Conservation (phyloP, 768 basidiomycete species). For the Boletus subparvulus region DNA sequence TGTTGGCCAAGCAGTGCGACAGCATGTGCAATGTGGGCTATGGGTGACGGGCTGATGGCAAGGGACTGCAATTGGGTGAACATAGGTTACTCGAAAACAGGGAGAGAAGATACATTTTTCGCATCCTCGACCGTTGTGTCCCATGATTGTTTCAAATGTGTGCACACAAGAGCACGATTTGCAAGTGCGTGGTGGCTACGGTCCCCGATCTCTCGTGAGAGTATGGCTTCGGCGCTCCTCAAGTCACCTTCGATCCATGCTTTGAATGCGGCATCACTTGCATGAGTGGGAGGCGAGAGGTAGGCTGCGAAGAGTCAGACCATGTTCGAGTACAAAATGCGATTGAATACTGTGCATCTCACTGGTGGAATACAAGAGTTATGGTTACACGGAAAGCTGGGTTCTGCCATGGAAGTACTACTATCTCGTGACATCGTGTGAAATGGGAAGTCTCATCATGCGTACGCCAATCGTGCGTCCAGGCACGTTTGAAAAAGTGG, state of each 20-base stretch:
- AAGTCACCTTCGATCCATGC: neutral
- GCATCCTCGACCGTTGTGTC: neutral
- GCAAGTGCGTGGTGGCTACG: neutral
- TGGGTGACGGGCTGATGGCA: neutral
- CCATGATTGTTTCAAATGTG: neutral
- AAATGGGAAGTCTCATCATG: neutral
- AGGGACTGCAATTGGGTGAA: neutral
- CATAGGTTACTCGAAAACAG: neutral
- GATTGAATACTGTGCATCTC: slow-evolving; percentile 7
- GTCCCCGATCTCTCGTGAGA: neutral
- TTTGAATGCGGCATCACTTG: neutral
- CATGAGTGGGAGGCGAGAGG: neutral
- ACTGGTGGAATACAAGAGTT: neutral
- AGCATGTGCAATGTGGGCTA: neutral
- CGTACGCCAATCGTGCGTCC: slow-evolving; percentile 8
- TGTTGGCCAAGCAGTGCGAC: neutral
- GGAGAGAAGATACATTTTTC: neutral
- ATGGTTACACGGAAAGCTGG: slow-evolving; percentile 8
- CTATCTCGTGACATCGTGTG: slow-evolving; percentile 10
- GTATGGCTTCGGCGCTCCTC: neutral
- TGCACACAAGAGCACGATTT: neutral
- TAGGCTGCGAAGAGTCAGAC: neutral
- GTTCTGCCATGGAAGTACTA: neutral
- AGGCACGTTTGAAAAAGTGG: slow-evolving; percentile 7
- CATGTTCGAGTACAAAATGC: neutral